Evolutionary conservation across 2,329 filamentous ascomycete species (phyloP).

Genomic region (Hypomyces perniciosus): DNA sequence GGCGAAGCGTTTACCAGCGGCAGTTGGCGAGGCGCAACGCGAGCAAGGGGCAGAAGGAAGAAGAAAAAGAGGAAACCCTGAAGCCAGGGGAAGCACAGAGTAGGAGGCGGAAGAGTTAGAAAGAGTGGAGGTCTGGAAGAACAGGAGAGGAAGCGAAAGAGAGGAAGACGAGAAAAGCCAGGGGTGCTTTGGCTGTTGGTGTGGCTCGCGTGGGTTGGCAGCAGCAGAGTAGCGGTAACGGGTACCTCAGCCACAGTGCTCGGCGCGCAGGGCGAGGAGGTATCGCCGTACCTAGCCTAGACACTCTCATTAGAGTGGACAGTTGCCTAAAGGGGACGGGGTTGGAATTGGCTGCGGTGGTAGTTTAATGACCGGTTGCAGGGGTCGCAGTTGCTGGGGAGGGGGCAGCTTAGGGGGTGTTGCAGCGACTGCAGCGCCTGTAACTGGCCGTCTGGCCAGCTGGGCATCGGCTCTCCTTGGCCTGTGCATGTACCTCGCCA

Average conservation of each 20-base stretch:
- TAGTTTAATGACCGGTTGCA: slow-evolving; percentile 29
- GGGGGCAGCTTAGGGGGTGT: slow-evolving; percentile 9
- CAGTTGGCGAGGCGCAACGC: slow-evolving; percentile 12
- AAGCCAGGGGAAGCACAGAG: slow-evolving; percentile 19
- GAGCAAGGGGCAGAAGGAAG: slow-evolving; percentile 8
- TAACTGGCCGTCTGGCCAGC: background rate
- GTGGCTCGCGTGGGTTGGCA: slow-evolving; percentile 6
- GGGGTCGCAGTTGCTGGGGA: slow-evolving; percentile 3
- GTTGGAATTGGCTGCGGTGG: slow-evolving; percentile 28
- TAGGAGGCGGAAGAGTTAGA: slow-evolving; percentile 30
- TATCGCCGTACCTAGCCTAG: slow-evolving; percentile 1
- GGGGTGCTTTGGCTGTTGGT: slow-evolving; percentile 6
- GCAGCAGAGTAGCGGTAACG: background rate
- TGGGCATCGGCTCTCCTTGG: background rate
- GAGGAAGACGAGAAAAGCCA: slow-evolving; percentile 23
- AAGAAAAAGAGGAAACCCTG: slow-evolving; percentile 11
- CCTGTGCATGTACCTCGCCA: slow-evolving; percentile 1
- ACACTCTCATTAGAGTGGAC: slow-evolving; percentile 14
- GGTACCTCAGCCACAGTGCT: background rate
- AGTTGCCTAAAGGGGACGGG: slow-evolving; percentile 25
- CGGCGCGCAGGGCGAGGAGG: background rate
- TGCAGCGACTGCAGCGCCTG: slow-evolving; percentile 4
- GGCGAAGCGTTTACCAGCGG: slow-evolving; percentile 11
- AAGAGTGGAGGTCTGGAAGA: slow-evolving; percentile 24
- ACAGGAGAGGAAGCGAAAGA: slow-evolving; percentile 28